Percentiles rank a stretch among this genome's conserved stretches.
phyloP scores from a whole-genome alignment of 768 basidiomycete species.

The Dentipellis fragilis region DNA sequence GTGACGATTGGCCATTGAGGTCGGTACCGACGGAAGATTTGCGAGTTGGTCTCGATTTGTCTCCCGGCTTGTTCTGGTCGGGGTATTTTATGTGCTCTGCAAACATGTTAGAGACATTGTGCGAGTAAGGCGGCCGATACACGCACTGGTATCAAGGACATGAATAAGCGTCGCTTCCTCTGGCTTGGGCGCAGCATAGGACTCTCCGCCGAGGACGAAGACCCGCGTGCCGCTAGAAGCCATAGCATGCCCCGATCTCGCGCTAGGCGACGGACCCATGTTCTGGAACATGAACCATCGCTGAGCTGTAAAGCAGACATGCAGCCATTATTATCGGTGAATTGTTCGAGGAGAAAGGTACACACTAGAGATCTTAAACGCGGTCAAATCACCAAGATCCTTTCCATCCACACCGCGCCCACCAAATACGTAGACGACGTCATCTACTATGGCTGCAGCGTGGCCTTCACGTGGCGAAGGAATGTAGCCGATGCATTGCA shows the following conservation, averaged over 20 bases:
- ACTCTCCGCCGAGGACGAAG: conserved; percentile 93
- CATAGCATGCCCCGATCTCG: conserved; percentile 97
- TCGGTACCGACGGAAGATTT: conserved; percentile 33
- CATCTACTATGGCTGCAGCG: conserved; percentile 91
- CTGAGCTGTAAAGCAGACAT: conserved; percentile 48
- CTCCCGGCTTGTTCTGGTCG: conserved; percentile 35
- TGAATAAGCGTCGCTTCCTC: conserved; percentile 83
- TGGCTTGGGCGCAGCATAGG: conserved; percentile 55
- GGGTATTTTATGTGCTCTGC: conserved; percentile 89
- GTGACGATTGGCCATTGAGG: conserved; percentile 6
- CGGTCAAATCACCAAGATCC: conserved; percentile 88
- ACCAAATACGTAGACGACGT: conserved; percentile 96
- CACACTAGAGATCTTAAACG: conserved; percentile 96
- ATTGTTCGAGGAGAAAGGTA: conserved; percentile 11
- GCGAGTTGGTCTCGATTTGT: conserved; percentile 23
- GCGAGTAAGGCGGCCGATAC: background rate
- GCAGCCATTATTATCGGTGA: too few relatives aligned
- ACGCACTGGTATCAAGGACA: conserved; percentile 89
- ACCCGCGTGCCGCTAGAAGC: conserved; percentile 82
- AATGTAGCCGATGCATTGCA: conserved; percentile 94
- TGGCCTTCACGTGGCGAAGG: conserved; percentile 95
- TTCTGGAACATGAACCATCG: conserved; percentile 99
- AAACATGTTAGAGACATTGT: background rate
- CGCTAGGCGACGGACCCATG: conserved; percentile 93
- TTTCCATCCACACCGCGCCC: conserved; percentile 96